Evolutionary conservation across 768 basidiomycete species (phyloP).

Genomic region (Suillus hirtellus): DNA sequence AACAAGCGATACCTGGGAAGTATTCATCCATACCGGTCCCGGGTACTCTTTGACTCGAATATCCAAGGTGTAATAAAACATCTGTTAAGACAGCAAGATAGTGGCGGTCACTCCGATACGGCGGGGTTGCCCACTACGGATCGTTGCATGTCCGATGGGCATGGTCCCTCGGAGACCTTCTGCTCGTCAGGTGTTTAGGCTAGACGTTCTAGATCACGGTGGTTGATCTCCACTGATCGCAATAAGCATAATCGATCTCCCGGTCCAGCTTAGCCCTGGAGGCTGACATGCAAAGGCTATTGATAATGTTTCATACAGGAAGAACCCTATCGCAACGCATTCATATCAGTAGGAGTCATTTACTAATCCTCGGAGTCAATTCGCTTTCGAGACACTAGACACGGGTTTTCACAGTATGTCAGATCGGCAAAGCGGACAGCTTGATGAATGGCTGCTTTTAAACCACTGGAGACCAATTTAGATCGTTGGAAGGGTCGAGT

Average conservation of each 20-base stretch:
- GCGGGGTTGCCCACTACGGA: too few relatives aligned
- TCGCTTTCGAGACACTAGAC: background rate
- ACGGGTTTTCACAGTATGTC: constrained; percentile 60
- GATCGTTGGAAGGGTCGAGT: background rate
- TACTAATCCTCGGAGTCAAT: background rate
- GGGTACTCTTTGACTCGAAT: background rate
- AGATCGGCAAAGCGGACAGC: constrained; percentile 88
- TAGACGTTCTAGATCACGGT: too few relatives aligned
- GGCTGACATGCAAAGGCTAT: background rate
- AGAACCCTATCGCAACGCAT: background rate
- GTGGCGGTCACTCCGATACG: too few relatives aligned
- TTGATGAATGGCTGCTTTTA: constrained; percentile 84
- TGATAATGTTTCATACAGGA: background rate
- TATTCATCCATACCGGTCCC: background rate
- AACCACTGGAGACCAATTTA: constrained; percentile 64
- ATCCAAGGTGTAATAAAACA: background rate
- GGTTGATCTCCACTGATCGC: background rate
- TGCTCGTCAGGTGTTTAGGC: background rate
- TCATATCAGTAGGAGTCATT: background rate
- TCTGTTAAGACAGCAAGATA: background rate
- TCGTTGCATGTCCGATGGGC: too few relatives aligned
- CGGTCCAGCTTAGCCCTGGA: background rate
- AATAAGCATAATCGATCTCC: background rate
- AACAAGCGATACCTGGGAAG: too few relatives aligned
- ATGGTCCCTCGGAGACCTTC: background rate